These are phyloP conservation scores for Neoscytalidium dimidiatum DNA, from an alignment of 2,329 filamentous ascomycete genomes.

Conservation along the genomic window DNA sequence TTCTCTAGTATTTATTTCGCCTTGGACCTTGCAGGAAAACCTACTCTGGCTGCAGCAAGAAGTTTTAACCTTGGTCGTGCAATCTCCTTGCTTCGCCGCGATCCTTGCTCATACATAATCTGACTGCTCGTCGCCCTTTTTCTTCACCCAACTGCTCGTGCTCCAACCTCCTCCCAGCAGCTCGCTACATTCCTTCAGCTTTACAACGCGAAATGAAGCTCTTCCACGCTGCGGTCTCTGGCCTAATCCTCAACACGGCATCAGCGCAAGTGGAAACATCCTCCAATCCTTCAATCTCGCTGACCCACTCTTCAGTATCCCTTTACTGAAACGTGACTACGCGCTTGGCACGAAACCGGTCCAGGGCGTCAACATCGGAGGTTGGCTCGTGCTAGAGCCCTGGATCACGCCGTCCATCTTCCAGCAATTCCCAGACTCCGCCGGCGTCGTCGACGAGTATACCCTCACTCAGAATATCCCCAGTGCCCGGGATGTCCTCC, in stretches of 20 bases:
- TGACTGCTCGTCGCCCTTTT: not conserved
- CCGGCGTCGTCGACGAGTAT: constrained; percentile 51
- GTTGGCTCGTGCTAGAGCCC: constrained; percentile 52
- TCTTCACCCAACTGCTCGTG: not conserved
- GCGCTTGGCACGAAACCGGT: constrained; percentile 28
- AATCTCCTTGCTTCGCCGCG: not conserved
- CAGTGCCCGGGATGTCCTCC: constrained; percentile 42
- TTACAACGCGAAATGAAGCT: constrained; percentile 6
- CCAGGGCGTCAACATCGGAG: constrained; percentile 53
- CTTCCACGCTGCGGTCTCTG: not conserved
- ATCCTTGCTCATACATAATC: not conserved
- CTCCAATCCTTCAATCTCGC: not conserved
- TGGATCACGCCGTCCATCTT: constrained; percentile 64
- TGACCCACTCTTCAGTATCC: not conserved
- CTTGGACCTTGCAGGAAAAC: not conserved
- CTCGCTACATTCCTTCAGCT: not conserved
- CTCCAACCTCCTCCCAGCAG: not conserved
- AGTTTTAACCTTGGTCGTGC: no score
- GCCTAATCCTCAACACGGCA: not conserved
- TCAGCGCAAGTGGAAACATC: not conserved
- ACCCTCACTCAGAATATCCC: constrained; percentile 54
- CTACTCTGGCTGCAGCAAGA: no score
- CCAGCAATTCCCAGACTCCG: constrained; percentile 31
- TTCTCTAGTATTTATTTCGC: not conserved
- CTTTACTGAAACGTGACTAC: constrained; percentile 10